Evolutionary conservation across 345 rosid genomes (phyloP).

Genomic region (Euphorbia peplus): DNA sequence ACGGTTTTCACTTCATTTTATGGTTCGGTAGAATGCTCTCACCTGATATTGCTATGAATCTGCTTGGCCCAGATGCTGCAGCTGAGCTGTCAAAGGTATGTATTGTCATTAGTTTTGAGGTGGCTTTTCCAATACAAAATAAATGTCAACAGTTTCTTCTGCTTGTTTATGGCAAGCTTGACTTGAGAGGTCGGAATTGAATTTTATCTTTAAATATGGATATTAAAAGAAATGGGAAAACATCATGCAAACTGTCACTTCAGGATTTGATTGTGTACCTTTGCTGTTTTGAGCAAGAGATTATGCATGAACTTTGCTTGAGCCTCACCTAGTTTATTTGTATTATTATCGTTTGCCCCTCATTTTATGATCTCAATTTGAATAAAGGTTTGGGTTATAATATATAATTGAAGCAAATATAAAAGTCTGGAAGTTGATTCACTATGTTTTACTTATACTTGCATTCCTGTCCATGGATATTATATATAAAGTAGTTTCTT

Average conservation of each 20-base stretch:
- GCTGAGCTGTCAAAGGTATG: slow-evolving; percentile 88
- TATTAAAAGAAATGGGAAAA: too few relatives aligned
- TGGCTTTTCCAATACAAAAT: too few relatives aligned
- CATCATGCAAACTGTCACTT: not conserved
- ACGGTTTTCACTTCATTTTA: slow-evolving; percentile 76
- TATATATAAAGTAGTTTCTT: not conserved
- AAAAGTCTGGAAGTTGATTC: not conserved
- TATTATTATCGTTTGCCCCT: not conserved
- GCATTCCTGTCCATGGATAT: not conserved
- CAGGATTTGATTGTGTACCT: not conserved
- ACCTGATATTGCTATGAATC: slow-evolving; percentile 71
- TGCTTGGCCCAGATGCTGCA: slow-evolving; percentile 78
- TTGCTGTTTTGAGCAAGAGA: not conserved
- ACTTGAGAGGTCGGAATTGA: too few relatives aligned
- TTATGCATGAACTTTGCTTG: not conserved
- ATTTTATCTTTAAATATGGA: too few relatives aligned
- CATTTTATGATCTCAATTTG: not conserved
- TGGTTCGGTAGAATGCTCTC: slow-evolving; percentile 98
- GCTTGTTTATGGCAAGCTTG: too few relatives aligned
- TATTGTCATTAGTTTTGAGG: too few relatives aligned
- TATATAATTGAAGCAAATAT: not conserved
- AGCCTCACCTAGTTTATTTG: too few relatives aligned
- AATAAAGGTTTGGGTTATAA: not conserved
- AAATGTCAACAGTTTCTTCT: too few relatives aligned
- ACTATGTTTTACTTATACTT: slow-evolving; percentile 6